Base-by-base conservation (phyloP, 805 yeast genomes). In the Suhomyces vadensis region DNA sequence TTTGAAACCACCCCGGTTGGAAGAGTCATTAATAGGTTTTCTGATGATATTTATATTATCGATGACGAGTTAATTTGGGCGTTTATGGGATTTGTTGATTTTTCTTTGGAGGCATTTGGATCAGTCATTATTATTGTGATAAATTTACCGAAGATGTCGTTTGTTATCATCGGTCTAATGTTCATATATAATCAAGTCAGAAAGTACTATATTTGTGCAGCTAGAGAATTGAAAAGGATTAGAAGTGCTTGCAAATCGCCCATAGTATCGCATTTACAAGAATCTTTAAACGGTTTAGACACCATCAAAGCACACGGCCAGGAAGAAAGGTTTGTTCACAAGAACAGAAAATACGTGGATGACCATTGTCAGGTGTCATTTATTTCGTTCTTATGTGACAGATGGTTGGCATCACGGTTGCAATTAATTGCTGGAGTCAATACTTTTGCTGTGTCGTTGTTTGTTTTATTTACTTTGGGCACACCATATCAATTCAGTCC, bases 1-100 rank as follows among this genome's bases (percentile, higher is more conserved):
- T 69, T 68, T 41, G 74, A 69, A 45, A 67, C 72, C 14, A 69
- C 74, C 1, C 74, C 74, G 2, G 54, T 66, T 24, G 74, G 73
- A 3, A 50, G 73, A 49, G 63, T 69, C 25, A 56, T 69, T 55
- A 69, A 69, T 46, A 54, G 73, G 46, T 69, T 69, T 43, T 53
- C 73, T 5, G 71, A 67, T 23, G 74, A 69, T 48, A 63, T 68
- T 5, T 55, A 56, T 36, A 53, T 53, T 3, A 56, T 68, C 40
- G 73, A 69, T 48, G 56, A 58, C 43, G 61, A 58, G 33, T 51
- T 68, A 7, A 55, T 65, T 22, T 67, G 72, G 71, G 47, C 58
- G 13, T 50, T 67, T 22, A 55, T 57, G 20, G 50, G 48, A 21
- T 58, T 65, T 43, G 52, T 55, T 25, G 50, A 58, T 5, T 51